Evolutionary conservation across 495 filamentous ascomycete species (phyloP).

Genomic region (Hyaloscypha finlandica): DNA sequence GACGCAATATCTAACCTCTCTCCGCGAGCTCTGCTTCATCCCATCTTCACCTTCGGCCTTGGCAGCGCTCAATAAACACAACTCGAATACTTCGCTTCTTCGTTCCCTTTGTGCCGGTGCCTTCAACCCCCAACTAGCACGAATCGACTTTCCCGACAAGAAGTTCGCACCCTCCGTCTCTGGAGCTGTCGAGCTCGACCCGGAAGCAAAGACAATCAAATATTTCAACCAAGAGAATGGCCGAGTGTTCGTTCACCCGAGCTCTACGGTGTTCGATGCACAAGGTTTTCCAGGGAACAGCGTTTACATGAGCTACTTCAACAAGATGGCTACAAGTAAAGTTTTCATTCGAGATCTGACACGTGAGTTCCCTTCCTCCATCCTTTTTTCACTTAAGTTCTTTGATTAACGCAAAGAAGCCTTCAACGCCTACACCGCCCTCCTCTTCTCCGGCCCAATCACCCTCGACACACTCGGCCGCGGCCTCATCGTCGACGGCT

Average conservation of each 20-base stretch:
- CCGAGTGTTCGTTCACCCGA: conserved; percentile 89
- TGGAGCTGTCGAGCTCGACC: conserved; percentile 88
- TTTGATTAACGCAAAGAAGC: conserved; percentile 48
- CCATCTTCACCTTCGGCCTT: conserved; percentile 38
- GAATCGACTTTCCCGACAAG: conserved; percentile 91
- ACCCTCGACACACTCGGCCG: conserved; percentile 84
- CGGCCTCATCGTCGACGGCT: conserved; percentile 89
- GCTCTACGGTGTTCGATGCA: conserved; percentile 79
- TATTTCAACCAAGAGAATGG: conserved; percentile 87
- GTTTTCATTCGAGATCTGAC: conserved; percentile 86
- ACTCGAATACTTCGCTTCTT: conserved; percentile 59
- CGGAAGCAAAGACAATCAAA: conserved; percentile 87
- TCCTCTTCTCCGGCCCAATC: conserved; percentile 88
- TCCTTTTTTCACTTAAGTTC: conserved; percentile 13
- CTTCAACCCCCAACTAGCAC: conserved; percentile 87
- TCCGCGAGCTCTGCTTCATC: conserved; percentile 83
- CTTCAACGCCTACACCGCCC: conserved; percentile 85
- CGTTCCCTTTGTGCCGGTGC: conserved; percentile 87
- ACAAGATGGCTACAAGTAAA: conserved; percentile 87
- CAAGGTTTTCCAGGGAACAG: conserved; percentile 70
- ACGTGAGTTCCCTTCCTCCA: conserved; percentile 55
- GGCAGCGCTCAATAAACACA: conserved; percentile 44
- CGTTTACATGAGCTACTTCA: conserved; percentile 81
- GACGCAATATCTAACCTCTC: conserved; percentile 79
- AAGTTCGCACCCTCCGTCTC: conserved; percentile 84